These are phyloP conservation scores for Aeschynomene evenia DNA, from an alignment of 306 rosid species.

Conservation along the genomic window DNA sequence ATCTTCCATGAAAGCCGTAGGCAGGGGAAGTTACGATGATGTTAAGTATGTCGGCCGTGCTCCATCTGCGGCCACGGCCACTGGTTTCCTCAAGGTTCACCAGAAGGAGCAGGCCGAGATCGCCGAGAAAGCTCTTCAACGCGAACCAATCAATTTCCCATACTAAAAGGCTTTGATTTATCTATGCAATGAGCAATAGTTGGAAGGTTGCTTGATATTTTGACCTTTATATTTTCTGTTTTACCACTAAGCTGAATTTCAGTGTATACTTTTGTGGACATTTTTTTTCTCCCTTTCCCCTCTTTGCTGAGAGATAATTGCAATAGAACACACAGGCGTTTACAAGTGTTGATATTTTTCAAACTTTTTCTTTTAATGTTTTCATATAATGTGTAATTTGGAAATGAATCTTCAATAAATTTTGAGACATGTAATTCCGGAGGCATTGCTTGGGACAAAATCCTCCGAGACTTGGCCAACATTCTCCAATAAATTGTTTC, in stretches of 20 bases:
- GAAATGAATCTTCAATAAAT: constrained; percentile 23
- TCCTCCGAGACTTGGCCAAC: neutral
- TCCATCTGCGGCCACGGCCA: constrained; percentile 92
- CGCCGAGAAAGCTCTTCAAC: constrained; percentile 76
- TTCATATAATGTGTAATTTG: neutral
- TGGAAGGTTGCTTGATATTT: constrained; percentile 24
- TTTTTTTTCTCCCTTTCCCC: neutral
- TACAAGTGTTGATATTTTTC: neutral
- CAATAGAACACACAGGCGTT: neutral
- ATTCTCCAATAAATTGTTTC: neutral
- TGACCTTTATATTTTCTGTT: neutral
- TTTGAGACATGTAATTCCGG: constrained; percentile 8
- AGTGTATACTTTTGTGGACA: neutral
- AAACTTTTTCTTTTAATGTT: neutral
- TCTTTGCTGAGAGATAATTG: constrained; percentile 1
- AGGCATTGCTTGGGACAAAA: constrained; percentile 2
- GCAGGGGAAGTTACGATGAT: constrained; percentile 68
- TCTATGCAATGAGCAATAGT: constrained; percentile 4
- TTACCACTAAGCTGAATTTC: constrained; percentile 20
- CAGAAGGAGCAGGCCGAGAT: constrained; percentile 81
- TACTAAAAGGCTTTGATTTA: constrained; percentile 16
- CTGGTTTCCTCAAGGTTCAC: constrained; percentile 80
- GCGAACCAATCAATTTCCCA: constrained; percentile 51
- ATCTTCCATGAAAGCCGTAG: constrained; percentile 72
- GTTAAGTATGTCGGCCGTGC: constrained; percentile 83